Conservation (phyloP, 2,329 filamentous ascomycete genomes). For the Ascochyta rabiei region DNA sequence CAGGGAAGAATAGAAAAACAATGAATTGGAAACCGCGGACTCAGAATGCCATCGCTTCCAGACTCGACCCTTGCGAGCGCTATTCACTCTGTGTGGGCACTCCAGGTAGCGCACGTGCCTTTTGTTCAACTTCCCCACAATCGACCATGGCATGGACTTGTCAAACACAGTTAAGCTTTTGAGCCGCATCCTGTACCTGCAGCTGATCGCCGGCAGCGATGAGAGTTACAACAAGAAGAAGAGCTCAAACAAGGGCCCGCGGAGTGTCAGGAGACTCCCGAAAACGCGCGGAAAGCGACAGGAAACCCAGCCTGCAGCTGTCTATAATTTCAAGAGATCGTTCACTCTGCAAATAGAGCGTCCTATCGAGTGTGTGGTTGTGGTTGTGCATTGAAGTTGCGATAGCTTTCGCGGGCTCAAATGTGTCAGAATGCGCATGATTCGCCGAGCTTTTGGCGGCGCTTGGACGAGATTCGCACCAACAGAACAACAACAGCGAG, state of each 20-base stretch:
- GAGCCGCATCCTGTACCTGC: constrained; percentile 46
- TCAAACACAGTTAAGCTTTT: constrained; percentile 38
- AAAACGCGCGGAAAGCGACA: constrained; percentile 30
- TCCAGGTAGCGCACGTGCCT: constrained; percentile 34
- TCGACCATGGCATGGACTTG: constrained; percentile 18
- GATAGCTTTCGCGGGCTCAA: constrained; percentile 23
- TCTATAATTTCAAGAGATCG: constrained; percentile 6
- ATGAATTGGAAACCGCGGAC: not conserved
- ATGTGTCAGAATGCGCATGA: constrained; percentile 21
- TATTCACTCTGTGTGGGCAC: constrained; percentile 11
- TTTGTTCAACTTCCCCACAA: constrained; percentile 21
- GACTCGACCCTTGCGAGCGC: constrained; percentile 6
- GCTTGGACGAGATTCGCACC: constrained; percentile 23
- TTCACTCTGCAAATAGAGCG: constrained; percentile 7
- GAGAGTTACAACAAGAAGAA: constrained; percentile 22
- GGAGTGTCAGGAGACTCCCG: constrained; percentile 32
- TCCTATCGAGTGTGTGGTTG: constrained; percentile 20
- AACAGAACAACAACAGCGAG: constrained; percentile 26
- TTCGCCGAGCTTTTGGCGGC: constrained; percentile 22
- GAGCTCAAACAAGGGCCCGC: constrained; percentile 17
- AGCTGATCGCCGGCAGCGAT: constrained; percentile 40
- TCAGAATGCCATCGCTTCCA: not conserved
- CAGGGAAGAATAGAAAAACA: not conserved
- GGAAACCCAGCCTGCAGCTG: not conserved
- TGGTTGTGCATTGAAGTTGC: constrained; percentile 25